Base-by-base conservation (phyloP, 208 protist genomes). In the Crithidia bombi region DNA sequence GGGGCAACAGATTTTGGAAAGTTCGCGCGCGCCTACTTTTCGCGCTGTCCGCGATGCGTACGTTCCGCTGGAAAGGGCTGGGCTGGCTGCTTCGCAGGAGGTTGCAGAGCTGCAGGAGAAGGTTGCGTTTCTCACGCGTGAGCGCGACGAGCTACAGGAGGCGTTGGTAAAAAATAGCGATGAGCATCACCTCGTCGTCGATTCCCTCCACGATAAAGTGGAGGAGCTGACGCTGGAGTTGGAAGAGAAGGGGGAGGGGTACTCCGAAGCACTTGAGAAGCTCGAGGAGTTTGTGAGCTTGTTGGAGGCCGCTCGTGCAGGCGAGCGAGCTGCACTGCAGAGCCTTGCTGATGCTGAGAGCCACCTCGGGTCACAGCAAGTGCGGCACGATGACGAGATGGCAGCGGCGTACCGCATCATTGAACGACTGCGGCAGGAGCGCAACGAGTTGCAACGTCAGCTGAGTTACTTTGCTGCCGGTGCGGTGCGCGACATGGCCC, bases 211-310 rank as follows among this genome's bases (percentile, higher is more conserved):
- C 30, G 65, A 75, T 5, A 79, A 82, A 52, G 76, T 87, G 30
- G 80, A 77, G 0, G 82, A 82, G 21, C 69, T 88, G 1, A 79
- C 80, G 65, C 38, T 43, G 0, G 81, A 89, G 36, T 68, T 89
- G 14, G 80, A 84, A 21, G 49, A 65, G 26, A 88, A 85, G 68
- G 70, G 72, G 1, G 39, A 58, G 25, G 82, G 86, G 44, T 80
- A 81, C 55, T 77, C 70, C 0, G 75, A 82, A 10, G 85, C 75
- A 0, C 74, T 92, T 19, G 81, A 84, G 55, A 80, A 85, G 41
- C 65, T 93, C 21, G 88, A 93, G 64, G 85, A 93, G 64, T 87
- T 90, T 54, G 82, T 91, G 12, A 55, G 49, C 0, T 49, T 93
- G 17, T 66, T 91, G 25, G 88, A 91, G 64, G 73, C 72, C 1